These are phyloP conservation scores for Phytopythium cucurbitacearum DNA, from an alignment of 352 stramenopile genomes.

Conservation along the genomic window DNA sequence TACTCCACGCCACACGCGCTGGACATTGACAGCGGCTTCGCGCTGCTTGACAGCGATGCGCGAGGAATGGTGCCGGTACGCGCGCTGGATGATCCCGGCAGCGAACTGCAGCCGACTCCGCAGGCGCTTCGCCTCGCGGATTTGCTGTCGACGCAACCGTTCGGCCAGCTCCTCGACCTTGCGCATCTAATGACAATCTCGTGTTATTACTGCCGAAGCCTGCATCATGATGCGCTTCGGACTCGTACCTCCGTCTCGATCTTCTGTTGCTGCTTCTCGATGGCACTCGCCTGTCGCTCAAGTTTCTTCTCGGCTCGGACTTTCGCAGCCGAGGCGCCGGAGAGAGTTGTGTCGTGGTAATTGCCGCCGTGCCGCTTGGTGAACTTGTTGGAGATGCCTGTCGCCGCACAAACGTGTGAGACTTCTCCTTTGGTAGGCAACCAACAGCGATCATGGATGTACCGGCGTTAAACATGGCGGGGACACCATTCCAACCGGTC, in stretches of 20 bases:
- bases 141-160: conserved; percentile 59
- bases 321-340: conserved; percentile 64
- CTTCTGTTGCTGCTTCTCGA: conserved; percentile 78
- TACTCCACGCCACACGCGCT: conserved; percentile 35
- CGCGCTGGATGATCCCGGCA: conserved; percentile 43
- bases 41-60: conserved; percentile 11
- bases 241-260: conserved; percentile 58
- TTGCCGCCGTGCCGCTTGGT: conserved; percentile 64
- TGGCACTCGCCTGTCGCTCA: conserved; percentile 56
- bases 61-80: conserved; percentile 23
- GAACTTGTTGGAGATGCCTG: conserved; percentile 83
- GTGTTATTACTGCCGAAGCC: neutral
- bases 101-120: conserved; percentile 45
- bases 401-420: neutral
- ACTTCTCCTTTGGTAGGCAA: neutral
- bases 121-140: conserved; percentile 62
- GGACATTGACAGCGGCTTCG: conserved; percentile 35
- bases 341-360: conserved; percentile 73
- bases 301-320: conserved; percentile 55
- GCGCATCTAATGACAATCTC: conserved; percentile 40
- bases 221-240: neutral
- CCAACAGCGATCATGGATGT: conserved; percentile 1
- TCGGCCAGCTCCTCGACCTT: conserved; percentile 72
- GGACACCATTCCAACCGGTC: conserved; percentile 23
- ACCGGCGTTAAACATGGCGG: conserved; percentile 36